Evolutionary conservation across 2,329 filamentous ascomycete species (phyloP).

Genomic region (Colletotrichum endophyticum): DNA sequence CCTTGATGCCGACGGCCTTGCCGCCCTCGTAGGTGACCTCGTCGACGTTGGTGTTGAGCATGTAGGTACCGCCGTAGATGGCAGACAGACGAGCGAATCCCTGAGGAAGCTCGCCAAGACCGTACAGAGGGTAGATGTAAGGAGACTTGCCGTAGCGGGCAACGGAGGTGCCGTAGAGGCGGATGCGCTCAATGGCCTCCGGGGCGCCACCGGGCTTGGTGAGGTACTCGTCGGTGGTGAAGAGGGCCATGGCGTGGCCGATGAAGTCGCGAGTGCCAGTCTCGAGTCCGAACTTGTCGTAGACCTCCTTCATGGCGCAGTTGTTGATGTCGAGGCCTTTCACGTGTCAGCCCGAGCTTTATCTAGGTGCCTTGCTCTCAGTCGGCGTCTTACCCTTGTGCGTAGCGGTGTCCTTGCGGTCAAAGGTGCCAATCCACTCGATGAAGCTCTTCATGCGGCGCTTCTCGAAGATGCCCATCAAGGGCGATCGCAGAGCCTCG

Average conservation of each 20-base stretch:
- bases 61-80: constrained; percentile 99
- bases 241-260: constrained; percentile 97
- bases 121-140: constrained; percentile 99
- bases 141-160: constrained; percentile 97
- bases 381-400: constrained; percentile 76
- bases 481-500: constrained; percentile 87
- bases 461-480: constrained; percentile 99
- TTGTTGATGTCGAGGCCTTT: constrained; percentile 79
- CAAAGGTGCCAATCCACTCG: constrained; percentile 91
- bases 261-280: constrained; percentile 90
- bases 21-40: constrained; percentile 84
- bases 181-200: constrained; percentile 89
- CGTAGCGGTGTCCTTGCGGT: constrained; percentile 79
- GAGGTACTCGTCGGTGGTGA: constrained; percentile 88
- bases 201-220: constrained; percentile 73
- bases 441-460: constrained; percentile 95
- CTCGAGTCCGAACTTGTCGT: constrained; percentile 97
- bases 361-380: not conserved
- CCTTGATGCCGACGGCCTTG: constrained; percentile 95
- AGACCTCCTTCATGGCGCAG: constrained; percentile 97
- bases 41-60: constrained; percentile 95
- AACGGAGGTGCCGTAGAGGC: constrained; percentile 97
- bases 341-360: not conserved
- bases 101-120: constrained; percentile 94
- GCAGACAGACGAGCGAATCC: constrained; percentile 96